Evolutionary conservation across 2,329 filamentous ascomycete genomes (phyloP).

Genomic region (Sclerotiophoma versabilis): DNA sequence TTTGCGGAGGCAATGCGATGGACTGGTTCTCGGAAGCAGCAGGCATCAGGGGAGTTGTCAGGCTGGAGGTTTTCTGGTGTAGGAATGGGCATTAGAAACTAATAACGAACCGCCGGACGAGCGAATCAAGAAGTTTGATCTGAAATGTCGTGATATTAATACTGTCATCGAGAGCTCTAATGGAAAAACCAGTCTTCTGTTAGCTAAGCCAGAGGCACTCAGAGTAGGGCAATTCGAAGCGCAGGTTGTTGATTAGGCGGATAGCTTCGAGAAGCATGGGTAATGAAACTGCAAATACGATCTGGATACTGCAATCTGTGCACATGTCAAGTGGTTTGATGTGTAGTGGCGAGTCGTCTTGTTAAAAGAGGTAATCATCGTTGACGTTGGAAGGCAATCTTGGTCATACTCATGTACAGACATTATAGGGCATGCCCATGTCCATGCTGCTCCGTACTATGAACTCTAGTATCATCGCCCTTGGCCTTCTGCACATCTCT

Average conservation of each 20-base stretch:
- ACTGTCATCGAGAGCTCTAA: conserved; percentile 17
- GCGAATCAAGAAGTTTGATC: conserved; percentile 60
- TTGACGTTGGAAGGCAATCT: conserved; percentile 49
- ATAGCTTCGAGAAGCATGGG: conserved; percentile 47
- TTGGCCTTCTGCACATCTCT: conserved; percentile 49
- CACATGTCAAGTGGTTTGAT: conserved; percentile 32
- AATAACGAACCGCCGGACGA: conserved; percentile 63
- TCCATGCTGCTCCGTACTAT: conserved; percentile 47
- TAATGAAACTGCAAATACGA: conserved; percentile 46
- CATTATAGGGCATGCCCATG: conserved; percentile 48
- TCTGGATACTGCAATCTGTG: conserved; percentile 49
- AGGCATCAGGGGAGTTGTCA: conserved; percentile 19
- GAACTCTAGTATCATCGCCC: conserved; percentile 47
- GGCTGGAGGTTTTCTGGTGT: conserved; percentile 5
- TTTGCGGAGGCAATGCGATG: conserved; percentile 17
- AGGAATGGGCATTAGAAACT: conserved; percentile 62
- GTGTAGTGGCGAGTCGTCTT: conserved; percentile 28
- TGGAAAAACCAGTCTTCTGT: conserved; percentile 26
- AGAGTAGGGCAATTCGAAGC: conserved; percentile 38
- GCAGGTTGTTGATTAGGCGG: conserved; percentile 43
- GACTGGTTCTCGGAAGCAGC: neutral
- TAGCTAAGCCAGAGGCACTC: conserved; percentile 39
- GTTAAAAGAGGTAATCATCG: conserved; percentile 48
- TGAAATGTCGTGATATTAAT: conserved; percentile 46
- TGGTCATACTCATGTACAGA: conserved; percentile 48